These are phyloP conservation scores for Mortierella antarctica DNA, from an alignment of 192 early-diverging fungal species.

Conservation along the genomic window DNA sequence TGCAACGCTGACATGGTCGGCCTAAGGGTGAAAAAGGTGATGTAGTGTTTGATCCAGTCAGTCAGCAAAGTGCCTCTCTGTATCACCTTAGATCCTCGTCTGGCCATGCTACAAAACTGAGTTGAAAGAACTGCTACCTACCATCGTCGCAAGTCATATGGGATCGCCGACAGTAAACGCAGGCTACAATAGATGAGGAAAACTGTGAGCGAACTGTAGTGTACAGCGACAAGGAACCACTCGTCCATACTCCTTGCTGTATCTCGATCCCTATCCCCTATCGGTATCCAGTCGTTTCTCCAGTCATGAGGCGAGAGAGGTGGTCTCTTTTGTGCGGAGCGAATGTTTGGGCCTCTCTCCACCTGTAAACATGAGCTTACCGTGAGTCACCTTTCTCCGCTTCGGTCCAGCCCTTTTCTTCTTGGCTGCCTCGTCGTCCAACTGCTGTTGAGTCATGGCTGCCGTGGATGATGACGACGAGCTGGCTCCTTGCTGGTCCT, in stretches of 20 bases:
- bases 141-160: conserved; percentile 97
- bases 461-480: conserved; percentile 2
- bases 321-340: neutral
- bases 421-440: conserved; percentile 50
- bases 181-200: conserved; percentile 66
- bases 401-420: conserved; percentile 71
- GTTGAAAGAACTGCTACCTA: conserved; percentile 21
- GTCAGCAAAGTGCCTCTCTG: too few species aligned
- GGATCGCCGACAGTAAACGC: conserved; percentile 93
- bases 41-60: neutral
- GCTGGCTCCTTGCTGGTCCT: conserved; percentile 3
- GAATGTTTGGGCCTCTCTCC: too few species aligned
- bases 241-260: too few species aligned
- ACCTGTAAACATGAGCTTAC: conserved; percentile 37
- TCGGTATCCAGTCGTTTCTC: neutral
- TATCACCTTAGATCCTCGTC: too few species aligned
- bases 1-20: conserved; percentile 94
- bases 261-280: neutral
- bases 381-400: conserved; percentile 72
- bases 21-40: conserved; percentile 43
- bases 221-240: too few species aligned
- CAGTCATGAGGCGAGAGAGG: neutral
- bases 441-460: conserved; percentile 22
- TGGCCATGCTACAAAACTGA: neutral
- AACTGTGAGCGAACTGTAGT: neutral